Conservation (phyloP, 768 basidiomycete genomes). For the Kwoniella botswanensis region DNA sequence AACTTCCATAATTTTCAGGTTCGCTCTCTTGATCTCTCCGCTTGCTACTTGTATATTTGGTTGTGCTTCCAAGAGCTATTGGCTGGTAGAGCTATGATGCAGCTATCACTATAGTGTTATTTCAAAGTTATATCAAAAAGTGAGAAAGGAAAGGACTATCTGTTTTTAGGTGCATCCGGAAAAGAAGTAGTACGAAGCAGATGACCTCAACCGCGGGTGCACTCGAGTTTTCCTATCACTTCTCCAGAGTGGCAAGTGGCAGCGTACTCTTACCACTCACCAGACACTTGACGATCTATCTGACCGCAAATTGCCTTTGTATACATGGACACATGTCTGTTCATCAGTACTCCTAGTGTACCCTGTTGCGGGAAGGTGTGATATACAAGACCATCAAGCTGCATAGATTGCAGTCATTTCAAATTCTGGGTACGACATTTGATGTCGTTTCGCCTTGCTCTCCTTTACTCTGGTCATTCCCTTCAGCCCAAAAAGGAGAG, state of each 20-base stretch:
- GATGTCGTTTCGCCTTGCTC: not conserved
- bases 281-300: no score
- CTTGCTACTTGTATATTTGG: no score
- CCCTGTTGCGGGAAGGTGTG: no score
- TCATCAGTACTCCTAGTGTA: no score
- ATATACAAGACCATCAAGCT: no score
- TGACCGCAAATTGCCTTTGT: no score
- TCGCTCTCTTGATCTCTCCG: not conserved
- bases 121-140: not conserved
- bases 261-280: not conserved
- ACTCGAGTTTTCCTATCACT: not conserved
- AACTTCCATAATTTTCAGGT: slow-evolving; percentile 7
- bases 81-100: not conserved
- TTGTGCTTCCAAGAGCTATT: not conserved
- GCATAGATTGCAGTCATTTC: no score
- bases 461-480: not conserved
- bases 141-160: not conserved
- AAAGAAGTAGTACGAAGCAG: not conserved
- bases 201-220: not conserved
- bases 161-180: not conserved
- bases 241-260: not conserved
- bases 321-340: no score
- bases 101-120: not conserved
- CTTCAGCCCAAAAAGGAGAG: not conserved
- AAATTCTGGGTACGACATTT: no score